Evolutionary conservation across 495 filamentous ascomycete species (phyloP), one percentile per base, ranked within the genome.

Genomic region (Cetradonia linearis): DNA sequence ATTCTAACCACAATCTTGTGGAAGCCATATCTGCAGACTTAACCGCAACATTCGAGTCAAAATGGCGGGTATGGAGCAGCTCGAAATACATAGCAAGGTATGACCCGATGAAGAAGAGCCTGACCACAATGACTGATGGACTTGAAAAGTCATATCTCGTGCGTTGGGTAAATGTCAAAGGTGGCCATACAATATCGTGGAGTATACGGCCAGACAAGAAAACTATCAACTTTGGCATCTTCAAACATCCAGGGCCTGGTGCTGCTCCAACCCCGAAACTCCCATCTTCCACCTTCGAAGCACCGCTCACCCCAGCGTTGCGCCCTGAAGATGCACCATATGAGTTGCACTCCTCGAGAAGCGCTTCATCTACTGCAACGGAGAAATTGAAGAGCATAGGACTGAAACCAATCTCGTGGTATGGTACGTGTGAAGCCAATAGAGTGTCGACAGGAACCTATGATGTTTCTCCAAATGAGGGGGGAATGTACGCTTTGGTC

Each of bases 41-140:
- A 54, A 30, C 2, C 25, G 23, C 11, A 34, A n/a, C 5, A 38
- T n/a, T 5, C 34, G 6, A 44, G 54, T 46, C 38, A 62, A n/a
- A 70, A 94, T 95, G 88, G 89, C 88, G 47, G 89, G 88, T 67
- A 94, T 97, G 81, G 93, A 98, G 77, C 90, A 96, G 77, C 76
- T 98, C 63, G 93, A 96, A 72, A 87, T 98, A 63, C 93, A 96
- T 71, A 95, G 90, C 84, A 96, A 91, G 84, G 93, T 94, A 78
- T 62, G 80, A 36, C 0, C 34, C 11, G 10, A n/a, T 30, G 46
- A 28, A n/a, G n/a, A 34, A 23, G 25, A 44, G 30, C 27, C 25
- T 20, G 14, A 1, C 31, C 27, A 13, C 34, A 49, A 52, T 42
- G 27, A 18, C 49, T 55, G 16, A 58, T 3, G 30, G 59, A 48